Evolutionary conservation across 31 red algal species (phyloP), one percentile per base, ranked within the genome.

Genomic region (Odonthalia washingtoniensis): DNA sequence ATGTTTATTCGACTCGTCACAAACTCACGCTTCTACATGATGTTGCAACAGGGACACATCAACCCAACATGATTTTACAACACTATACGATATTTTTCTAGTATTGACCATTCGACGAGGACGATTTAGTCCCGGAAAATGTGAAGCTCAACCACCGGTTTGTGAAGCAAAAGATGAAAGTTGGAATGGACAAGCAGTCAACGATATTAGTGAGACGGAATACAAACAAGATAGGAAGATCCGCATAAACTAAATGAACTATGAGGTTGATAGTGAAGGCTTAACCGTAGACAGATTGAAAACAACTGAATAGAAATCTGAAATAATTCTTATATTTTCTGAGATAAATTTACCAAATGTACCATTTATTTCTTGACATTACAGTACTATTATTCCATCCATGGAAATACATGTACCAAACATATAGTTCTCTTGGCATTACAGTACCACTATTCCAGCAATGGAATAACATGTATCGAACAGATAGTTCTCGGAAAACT

Each of bases 101-200:
- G 74, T 30, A 85, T 26, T 68, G 42, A 80, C 84, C 86, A 89
- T 44, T 96, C 86, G 34, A 86, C 72, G 40, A 93, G 74, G 49
- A 96, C 74, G 76, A 81, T 82, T 68, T 93, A 89, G 27, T 90
- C 90, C 37, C 89, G 95, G 93, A 83, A 84, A 97, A 97, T 44
- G 87, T 93, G 63, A 93, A 97, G 68, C 93, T 97, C 18, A 97
- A 57, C 85, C 90, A 97, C 39, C 74, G 43, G 6, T 43, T 87
- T 21, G 79, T 64, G 14, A 82, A 85, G 43, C 87, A 82, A 18
- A 89, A 77, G 21, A 97, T 57, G 41, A 92, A 67, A 65, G 85
- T 87, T n/a, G 90, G 90, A 5, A 97, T 91, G 38, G 86, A 93
- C 18, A 93, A 38, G 40, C 86, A 85, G 33, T 97, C 90, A 24